These are phyloP conservation scores for Strobilomyces echinocephalus DNA, from an alignment of 768 basidiomycete genomes.

Conservation along the genomic window DNA sequence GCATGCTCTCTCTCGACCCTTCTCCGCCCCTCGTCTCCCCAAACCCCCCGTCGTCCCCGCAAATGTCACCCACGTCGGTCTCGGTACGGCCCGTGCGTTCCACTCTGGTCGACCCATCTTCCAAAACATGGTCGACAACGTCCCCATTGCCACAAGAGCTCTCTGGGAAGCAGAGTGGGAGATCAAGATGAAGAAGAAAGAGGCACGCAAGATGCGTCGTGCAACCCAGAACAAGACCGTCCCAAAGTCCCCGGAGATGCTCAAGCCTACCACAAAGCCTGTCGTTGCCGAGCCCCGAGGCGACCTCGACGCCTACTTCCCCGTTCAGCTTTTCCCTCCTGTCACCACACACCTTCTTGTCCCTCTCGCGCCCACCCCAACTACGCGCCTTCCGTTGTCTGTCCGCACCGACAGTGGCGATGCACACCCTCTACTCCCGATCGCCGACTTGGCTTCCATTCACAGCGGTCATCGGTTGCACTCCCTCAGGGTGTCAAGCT, in stretches of 20 bases:
- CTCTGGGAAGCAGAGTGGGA: conserved; percentile 74
- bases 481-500: conserved; percentile 55
- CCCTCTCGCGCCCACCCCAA: conserved; percentile 73
- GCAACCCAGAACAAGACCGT: conserved; percentile 16
- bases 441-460: conserved; percentile 46
- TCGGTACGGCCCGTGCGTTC: conserved; percentile 75
- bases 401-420: conserved; percentile 12
- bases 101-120: conserved; percentile 70
- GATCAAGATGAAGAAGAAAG: conserved; percentile 46
- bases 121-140: conserved; percentile 74
- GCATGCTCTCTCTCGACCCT: conserved; percentile 44
- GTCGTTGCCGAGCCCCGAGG: conserved; percentile 1
- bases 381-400: conserved; percentile 56
- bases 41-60: conserved; percentile 47
- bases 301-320: conserved; percentile 60
- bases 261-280: conserved; percentile 20
- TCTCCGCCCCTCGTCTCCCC: conserved; percentile 51
- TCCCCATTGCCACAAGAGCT: conserved; percentile 71
- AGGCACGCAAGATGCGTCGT: conserved; percentile 23
- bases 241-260: conserved; percentile 26
- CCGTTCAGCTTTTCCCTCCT: conserved; percentile 28
- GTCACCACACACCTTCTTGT: conserved; percentile 68
- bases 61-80: conserved; percentile 60
- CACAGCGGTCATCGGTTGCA: conserved; percentile 55
- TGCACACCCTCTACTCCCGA: conserved; percentile 44